Evolutionary conservation across 345 rosid genomes (phyloP), one percentile per base, ranked within the genome.

Genomic region (Turritis glabra): DNA sequence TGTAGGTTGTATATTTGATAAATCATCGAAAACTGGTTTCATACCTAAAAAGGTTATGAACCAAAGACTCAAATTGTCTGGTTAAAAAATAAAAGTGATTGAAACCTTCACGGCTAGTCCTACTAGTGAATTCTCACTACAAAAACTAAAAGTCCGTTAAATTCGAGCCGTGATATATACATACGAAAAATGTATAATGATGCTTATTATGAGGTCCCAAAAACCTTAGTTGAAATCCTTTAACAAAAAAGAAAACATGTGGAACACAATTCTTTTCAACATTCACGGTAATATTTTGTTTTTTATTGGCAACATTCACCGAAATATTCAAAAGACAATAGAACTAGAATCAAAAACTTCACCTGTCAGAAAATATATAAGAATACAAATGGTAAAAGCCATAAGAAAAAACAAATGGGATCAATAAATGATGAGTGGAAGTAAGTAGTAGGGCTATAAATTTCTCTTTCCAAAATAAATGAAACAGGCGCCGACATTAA

Each of bases 401-500:
- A n/a, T 5, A 40, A 40, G 6, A 40, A 40, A 14, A 33, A 33
- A 33, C 0, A 29, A 27, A 21, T 14, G 38, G 65, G 27, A 55
- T 21, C 41, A 71, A 22, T 52, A 32, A 57, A 65, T 74, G 78
- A 74, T 11, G n/a, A n/a, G n/a, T n/a, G 35, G 32, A 32, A 29
- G 22, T 11, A 29, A 29, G 62, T 1, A 52, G 41, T n/a, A 46
- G 15, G 48, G 35, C 12, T 43, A 27, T n/a, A 65, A 27, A 14
- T 40, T 37, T 63, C 43, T 76, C 58, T 44, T 25, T 54, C 73
- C 61, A 44, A 38, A 61, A 57, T 81, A 74, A 81, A 74, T 81
- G 72, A 37, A 68, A 47, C 54, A 73, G 72, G 74, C 79, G 72
- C 71, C 79, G 74, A 71, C 77, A 60, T 78, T 73, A 70, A 67